These are phyloP conservation scores for Cladophialophora yegresii DNA, from an alignment of 2,329 filamentous ascomycete genomes.

Conservation along the genomic window DNA sequence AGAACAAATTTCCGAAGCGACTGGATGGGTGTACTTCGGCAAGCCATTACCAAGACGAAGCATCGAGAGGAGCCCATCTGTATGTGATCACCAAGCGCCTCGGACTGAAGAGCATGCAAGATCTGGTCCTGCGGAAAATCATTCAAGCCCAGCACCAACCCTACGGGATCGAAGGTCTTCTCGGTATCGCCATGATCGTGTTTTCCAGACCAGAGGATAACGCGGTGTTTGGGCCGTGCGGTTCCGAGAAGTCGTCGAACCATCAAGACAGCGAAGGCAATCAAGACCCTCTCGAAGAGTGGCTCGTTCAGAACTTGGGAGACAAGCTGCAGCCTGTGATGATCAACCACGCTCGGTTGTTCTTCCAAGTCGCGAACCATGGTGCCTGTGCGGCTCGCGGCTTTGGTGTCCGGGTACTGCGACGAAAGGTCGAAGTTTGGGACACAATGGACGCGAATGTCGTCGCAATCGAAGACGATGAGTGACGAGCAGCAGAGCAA, in stretches of 20 bases:
- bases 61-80: conserved; percentile 19
- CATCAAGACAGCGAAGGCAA: not conserved
- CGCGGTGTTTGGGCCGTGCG: not conserved
- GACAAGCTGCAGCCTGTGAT: conserved; percentile 16
- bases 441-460: conserved; percentile 11
- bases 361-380: conserved; percentile 23
- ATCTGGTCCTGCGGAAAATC: conserved; percentile 29
- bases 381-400: conserved; percentile 18
- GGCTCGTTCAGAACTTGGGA: conserved; percentile 19
- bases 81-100: conserved; percentile 29
- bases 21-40: conserved; percentile 16
- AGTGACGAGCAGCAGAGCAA: conserved; percentile 3
- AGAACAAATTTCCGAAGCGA: conserved; percentile 17
- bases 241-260: not conserved
- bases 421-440: conserved; percentile 18
- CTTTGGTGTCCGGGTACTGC: conserved; percentile 18
- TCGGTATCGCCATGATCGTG: conserved; percentile 22
- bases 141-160: conserved; percentile 16
- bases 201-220: conserved; percentile 21
- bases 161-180: conserved; percentile 23
- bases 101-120: conserved; percentile 20
- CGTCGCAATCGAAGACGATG: conserved; percentile 27
- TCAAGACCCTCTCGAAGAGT: conserved; percentile 22
- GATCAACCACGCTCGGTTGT: conserved; percentile 18
- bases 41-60: conserved; percentile 24